These are phyloP conservation scores for Penicillium griseofulvum DNA, from an alignment of 2,329 filamentous ascomycete genomes.

Conservation along the genomic window DNA sequence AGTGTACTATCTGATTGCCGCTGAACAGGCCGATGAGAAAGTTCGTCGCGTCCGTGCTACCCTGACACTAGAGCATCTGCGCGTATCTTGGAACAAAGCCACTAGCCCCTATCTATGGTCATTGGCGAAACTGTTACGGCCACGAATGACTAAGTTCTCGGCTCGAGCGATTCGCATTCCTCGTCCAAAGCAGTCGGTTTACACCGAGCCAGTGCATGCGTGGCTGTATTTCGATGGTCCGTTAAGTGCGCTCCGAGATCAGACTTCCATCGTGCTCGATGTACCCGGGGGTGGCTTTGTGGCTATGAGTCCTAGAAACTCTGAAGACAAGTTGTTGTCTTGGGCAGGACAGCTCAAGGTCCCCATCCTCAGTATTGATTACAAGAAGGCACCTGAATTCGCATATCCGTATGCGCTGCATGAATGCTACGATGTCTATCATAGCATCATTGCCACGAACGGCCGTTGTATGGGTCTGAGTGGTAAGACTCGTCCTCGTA, in stretches of 20 bases:
- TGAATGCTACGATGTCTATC: constrained; percentile 84
- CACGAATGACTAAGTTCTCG: constrained; percentile 74
- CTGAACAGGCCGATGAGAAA: constrained; percentile 94
- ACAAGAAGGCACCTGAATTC: constrained; percentile 79
- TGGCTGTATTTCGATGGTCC: constrained; percentile 97
- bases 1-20: constrained; percentile 85
- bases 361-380: constrained; percentile 89
- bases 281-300: constrained; percentile 94
- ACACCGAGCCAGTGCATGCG: constrained; percentile 75
- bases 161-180: constrained; percentile 82
- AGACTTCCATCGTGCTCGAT: constrained; percentile 78
- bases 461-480: constrained; percentile 74
- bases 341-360: constrained; percentile 88
- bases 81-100: constrained; percentile 93
- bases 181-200: constrained; percentile 73
- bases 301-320: constrained; percentile 90
- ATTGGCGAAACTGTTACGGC: constrained; percentile 69
- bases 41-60: constrained; percentile 84
- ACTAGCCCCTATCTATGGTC: constrained; percentile 80
- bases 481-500: constrained; percentile 62
- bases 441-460: constrained; percentile 67
- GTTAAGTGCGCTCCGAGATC: constrained; percentile 69
- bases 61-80: constrained; percentile 84
- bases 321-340: constrained; percentile 88
- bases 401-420: constrained; percentile 84